Base-by-base conservation (phyloP, 768 basidiomycete genomes). In the Lactifluus subvellereus region DNA sequence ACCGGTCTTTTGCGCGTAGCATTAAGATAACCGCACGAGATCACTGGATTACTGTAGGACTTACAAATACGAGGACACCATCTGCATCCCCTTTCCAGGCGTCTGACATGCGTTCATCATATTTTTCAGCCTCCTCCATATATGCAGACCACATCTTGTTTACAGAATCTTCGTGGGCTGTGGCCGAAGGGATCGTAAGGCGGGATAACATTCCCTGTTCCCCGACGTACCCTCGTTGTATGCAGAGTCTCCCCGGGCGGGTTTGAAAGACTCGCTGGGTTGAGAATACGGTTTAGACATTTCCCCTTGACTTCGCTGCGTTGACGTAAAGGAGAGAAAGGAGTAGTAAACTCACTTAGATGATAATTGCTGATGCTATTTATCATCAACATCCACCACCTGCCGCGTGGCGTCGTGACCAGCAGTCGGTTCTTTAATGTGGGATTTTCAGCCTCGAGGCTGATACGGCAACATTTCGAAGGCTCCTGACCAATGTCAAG, bases 131-230 rank as follows among this genome's bases (percentile, higher is more conserved):
- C 33, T 59, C 65, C 2, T 35, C n/a, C 49, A 62, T 45, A 38
- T 67, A 67, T 9, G 27, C 40, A 14, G 56, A 62, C 66, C 66
- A 67, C 49, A 66, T 62, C 49, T 62, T 62, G 18, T 51, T 53
- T 14, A 18, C 20, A 4, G 62, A 49, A 3, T 54, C 45, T 38
- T 59, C 37, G 35, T 38, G 37, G 16, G 27, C 57, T 63, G 37
- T 30, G 10, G 38, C 14, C 7, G 4, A 43, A 52, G 35, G 3
- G 11, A 2, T 53, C 37, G 6, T 37, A 27, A 58, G 37, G 14
- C 8, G 3, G 35, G 20, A 27, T 20, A 10, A 48, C 9, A 20
- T 20, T 52, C 4, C 27, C 6, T 20, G 16, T 20, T 57, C 8
- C 32, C 8, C 9, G 37, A 53, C 57, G 9, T 22, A 62, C 61